Percentiles rank a stretch among this genome's conserved stretches.
phyloP scores from a whole-genome alignment of 2,329 filamentous ascomycete genomes.

The Penicillium sp. region DNA sequence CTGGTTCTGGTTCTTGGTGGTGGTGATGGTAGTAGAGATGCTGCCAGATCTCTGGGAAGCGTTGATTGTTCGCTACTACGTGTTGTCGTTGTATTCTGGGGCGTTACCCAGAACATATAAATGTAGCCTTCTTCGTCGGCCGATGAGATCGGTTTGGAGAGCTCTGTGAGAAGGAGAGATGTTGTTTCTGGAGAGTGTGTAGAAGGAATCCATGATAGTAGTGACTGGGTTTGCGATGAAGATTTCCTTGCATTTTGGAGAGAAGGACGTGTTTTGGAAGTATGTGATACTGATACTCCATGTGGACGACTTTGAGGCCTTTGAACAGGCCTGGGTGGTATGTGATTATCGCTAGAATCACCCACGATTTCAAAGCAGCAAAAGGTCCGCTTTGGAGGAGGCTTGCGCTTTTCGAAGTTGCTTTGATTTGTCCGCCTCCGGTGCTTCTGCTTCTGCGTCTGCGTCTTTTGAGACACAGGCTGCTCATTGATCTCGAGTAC shows the following conservation, averaged over 20 bases:
- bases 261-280: slow-evolving; percentile 12
- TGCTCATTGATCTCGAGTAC: slow-evolving; percentile 58
- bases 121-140: slow-evolving; percentile 84
- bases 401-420: slow-evolving; percentile 13
- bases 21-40: slow-evolving; percentile 54
- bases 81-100: slow-evolving; percentile 47
- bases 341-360: slow-evolving; percentile 25
- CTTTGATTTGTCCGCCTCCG: slow-evolving; percentile 7
- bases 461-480: slow-evolving; percentile 5
- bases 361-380: slow-evolving; percentile 33
- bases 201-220: slow-evolving; percentile 65
- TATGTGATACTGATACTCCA: slow-evolving; percentile 4
- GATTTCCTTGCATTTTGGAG: slow-evolving; percentile 11
- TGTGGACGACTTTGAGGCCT: slow-evolving; percentile 11
- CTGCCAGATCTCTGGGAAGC: slow-evolving; percentile 55
- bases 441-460: background rate
- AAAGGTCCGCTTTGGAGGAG: slow-evolving; percentile 20
- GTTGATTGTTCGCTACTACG: slow-evolving; percentile 37
- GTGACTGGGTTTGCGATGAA: slow-evolving; percentile 39
- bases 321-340: slow-evolving; percentile 21
- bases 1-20: slow-evolving; percentile 5
- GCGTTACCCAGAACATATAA: slow-evolving; percentile 97
- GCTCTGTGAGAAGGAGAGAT: slow-evolving; percentile 67
- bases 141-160: slow-evolving; percentile 68
- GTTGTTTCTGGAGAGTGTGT: slow-evolving; percentile 62